A percentile compares a stretch with the other conserved stretches of the same genome.
Conservation (phyloP, 2,329 filamentous ascomycete species). For the Penicillium sp. region DNA sequence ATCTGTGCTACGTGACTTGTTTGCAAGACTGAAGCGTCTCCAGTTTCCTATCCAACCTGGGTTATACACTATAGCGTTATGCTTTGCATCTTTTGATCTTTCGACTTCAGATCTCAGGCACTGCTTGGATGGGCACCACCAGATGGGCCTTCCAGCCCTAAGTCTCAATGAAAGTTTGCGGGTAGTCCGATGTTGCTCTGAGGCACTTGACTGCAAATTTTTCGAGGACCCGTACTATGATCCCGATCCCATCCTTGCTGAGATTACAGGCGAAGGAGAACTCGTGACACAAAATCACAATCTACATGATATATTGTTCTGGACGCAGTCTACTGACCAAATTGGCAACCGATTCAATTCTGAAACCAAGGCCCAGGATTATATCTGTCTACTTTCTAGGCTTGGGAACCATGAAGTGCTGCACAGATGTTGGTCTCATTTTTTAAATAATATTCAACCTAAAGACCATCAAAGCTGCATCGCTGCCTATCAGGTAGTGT, state of each 20-base stretch:
- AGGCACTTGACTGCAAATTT: slow-evolving; percentile 21
- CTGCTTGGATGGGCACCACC: slow-evolving; percentile 26
- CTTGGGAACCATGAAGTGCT: slow-evolving; percentile 26
- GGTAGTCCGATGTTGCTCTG: slow-evolving; percentile 26
- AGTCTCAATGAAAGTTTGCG: slow-evolving; percentile 10
- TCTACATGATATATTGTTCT: slow-evolving; percentile 24
- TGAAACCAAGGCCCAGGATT: slow-evolving; percentile 3
- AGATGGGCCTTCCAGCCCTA: not conserved
- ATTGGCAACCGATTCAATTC: not conserved
- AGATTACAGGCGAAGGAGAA: slow-evolving; percentile 25
- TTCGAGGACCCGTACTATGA: slow-evolving; percentile 26
- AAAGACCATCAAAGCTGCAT: not conserved
- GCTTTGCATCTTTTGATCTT: slow-evolving; percentile 33
- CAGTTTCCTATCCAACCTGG: slow-evolving; percentile 9
- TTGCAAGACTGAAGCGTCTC: slow-evolving; percentile 28
- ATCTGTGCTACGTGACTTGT: slow-evolving; percentile 31
- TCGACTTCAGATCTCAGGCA: slow-evolving; percentile 30
- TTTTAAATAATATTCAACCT: slow-evolving; percentile 11
- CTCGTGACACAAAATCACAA: not conserved
- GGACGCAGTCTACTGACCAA: slow-evolving; percentile 1
- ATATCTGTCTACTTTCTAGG: slow-evolving; percentile 30
- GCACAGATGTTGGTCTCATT: slow-evolving; percentile 24
- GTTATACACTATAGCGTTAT: slow-evolving; percentile 29
- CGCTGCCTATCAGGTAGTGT: slow-evolving; percentile 28
- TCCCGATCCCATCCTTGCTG: slow-evolving; percentile 19